A percentile compares a stretch with the other conserved stretches of the same genome.
phyloP scores from a whole-genome alignment of 768 basidiomycete species.

The Rhizopogon vulgaris region DNA sequence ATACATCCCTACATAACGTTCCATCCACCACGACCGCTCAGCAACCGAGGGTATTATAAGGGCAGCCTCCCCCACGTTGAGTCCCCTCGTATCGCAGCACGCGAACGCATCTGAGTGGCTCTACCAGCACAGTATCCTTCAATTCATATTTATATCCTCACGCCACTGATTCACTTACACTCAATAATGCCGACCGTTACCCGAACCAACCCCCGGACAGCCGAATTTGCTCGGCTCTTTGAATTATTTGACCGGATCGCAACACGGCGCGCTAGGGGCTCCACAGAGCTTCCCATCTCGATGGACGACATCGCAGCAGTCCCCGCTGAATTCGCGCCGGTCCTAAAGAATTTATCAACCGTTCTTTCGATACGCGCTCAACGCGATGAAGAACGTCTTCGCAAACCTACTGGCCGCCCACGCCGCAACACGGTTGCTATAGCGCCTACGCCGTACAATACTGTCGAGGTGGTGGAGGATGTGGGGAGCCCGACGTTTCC shows the following conservation, averaged over 20 bases:
- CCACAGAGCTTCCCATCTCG: slow-evolving; percentile 14
- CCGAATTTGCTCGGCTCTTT: slow-evolving; percentile 50
- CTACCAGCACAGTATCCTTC: not conserved
- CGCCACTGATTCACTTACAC: slow-evolving; percentile 1
- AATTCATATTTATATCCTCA: not conserved
- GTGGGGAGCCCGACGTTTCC: slow-evolving; percentile 36
- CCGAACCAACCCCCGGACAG: slow-evolving; percentile 32
- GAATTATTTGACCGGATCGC: slow-evolving; percentile 48
- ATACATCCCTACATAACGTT: not conserved
- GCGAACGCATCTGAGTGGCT: not conserved
- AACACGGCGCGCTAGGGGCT: slow-evolving; percentile 32
- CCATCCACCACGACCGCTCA: not conserved
- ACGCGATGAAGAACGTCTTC: slow-evolving; percentile 16
- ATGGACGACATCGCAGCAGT: slow-evolving; percentile 26
- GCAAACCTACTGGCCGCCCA: slow-evolving; percentile 2
- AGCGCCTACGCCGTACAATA: slow-evolving; percentile 12
- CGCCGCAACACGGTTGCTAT: slow-evolving; percentile 19
- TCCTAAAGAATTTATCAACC: slow-evolving; percentile 32
- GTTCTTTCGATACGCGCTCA: slow-evolving; percentile 28
- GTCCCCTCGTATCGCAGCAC: slow-evolving; percentile 1
- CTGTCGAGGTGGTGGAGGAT: slow-evolving; percentile 18
- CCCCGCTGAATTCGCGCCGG: slow-evolving; percentile 21
- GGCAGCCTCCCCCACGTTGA: not conserved
- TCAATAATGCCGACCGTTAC: slow-evolving; percentile 14
- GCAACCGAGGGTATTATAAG: slow-evolving; percentile 13